Percentiles rank a stretch among this genome's conserved stretches.
phyloP scores from a whole-genome alignment of 169 alveolate species.

The Plasmodium gonderi region DNA sequence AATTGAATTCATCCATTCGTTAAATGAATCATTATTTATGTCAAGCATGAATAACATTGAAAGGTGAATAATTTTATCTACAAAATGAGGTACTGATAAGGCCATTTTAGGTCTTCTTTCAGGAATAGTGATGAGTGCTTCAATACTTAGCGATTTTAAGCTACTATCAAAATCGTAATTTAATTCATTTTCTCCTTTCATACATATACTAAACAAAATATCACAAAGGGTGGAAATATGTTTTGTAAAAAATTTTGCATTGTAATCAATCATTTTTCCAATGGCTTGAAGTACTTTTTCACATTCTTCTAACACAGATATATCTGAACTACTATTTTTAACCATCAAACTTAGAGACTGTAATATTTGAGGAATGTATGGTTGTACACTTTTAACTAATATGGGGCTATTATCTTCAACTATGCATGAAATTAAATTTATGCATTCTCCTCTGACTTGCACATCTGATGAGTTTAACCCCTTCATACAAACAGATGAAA shows the following conservation, averaged over 20 bases:
- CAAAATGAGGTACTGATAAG: conserved; percentile 83
- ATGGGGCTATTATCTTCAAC: conserved; percentile 78
- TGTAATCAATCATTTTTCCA: conserved; percentile 82
- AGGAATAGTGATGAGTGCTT: conserved; percentile 82
- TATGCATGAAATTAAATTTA: conserved; percentile 78
- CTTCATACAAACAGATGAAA: conserved; percentile 77
- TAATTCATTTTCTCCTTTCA: conserved; percentile 76
- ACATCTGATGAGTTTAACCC: conserved; percentile 77
- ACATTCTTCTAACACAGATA: conserved; percentile 80
- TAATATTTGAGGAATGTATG: conserved; percentile 79
- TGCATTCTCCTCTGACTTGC: conserved; percentile 81
- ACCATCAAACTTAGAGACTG: conserved; percentile 80
- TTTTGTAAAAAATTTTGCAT: conserved; percentile 79
- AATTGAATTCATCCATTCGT: conserved; percentile 87
- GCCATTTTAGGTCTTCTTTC: conserved; percentile 86
- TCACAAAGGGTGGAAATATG: conserved; percentile 77
- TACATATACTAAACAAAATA: conserved; percentile 76
- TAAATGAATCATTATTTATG: conserved; percentile 86
- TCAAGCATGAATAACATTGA: conserved; percentile 87
- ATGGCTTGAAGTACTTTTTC: conserved; percentile 82
- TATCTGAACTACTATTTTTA: conserved; percentile 74
- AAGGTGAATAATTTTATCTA: conserved; percentile 78
- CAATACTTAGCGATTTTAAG: conserved; percentile 82
- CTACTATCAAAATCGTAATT: conserved; percentile 80
- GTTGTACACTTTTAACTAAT: conserved; percentile 75